Evolutionary conservation across 106 monocot species (phyloP), one percentile per base, ranked within the genome.

Genomic region (Phalaenopsis equestris): DNA sequence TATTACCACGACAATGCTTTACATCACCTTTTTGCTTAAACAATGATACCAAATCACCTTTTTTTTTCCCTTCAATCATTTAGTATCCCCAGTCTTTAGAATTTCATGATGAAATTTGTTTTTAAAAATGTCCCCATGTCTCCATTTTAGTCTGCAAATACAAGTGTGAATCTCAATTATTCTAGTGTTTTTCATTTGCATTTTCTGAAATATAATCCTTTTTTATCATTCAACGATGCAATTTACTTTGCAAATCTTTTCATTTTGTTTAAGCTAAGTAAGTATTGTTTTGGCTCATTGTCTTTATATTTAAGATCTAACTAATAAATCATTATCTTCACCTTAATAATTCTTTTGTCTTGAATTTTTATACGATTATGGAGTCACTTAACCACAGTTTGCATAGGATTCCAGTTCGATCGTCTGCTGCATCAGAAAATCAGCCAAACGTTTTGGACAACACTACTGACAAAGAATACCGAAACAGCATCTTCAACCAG

Each of bases 331-430:
- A 12, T 70, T 70, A 70, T 70, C 36, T 70, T 70, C 16, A 39
- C 70, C 39, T 37, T 41, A 41, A 70, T 38, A 14, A 4, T 70
- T 15, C 14, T 38, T 14, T 12, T 39, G 77, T 64, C 42, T 80
- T 73, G 81, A 37, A 15, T 70, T 30, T 8, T 61, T 52, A 14
- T 37, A 38, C 19, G 9, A 47, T 67, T 30, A 55, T 80, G 11
- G 82, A 82, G 47, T 78, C 85, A 52, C 83, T 98, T 41, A 91
- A 72, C 56, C 79, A 84, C 67, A 90, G 82, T 12, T 86, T 98
- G 72, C 92, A 98, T 76, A 89, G 91, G 78, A 88, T 94, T 67
- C 87, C 94, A 65, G 89, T 87, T 47, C 89, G 84, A 56, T 78
- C 87, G 39, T 70, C 38, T 19, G 70, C 93, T 24, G 16, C 76